These are phyloP conservation scores for Mycena vulgaris DNA, from an alignment of 768 basidiomycete species.

Conservation along the genomic window DNA sequence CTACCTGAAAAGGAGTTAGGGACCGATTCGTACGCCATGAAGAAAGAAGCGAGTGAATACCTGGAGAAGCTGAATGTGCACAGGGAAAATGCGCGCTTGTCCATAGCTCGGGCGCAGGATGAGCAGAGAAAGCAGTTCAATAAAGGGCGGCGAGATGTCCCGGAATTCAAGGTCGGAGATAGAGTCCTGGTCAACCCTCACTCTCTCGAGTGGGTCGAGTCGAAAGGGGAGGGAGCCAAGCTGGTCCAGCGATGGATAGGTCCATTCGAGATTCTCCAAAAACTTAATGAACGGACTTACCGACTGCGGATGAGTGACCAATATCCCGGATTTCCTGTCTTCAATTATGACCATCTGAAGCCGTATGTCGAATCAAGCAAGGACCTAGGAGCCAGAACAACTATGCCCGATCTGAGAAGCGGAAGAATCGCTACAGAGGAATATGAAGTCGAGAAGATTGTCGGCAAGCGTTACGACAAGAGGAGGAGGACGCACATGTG, in stretches of 20 bases:
- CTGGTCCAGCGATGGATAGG: neutral
- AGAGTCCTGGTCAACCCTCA: conserved; percentile 1
- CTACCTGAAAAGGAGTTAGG: neutral
- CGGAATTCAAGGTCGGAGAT: neutral
- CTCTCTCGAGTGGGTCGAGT: conserved; percentile 5
- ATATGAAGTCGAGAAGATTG: no score
- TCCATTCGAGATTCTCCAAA: neutral
- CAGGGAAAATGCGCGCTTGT: neutral
- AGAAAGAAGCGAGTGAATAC: no score
- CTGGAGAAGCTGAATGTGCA: neutral
- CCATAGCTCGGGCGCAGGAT: conserved; percentile 11
- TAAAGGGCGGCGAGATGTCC: neutral
- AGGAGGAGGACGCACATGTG: no score
- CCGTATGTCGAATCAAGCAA: no score
- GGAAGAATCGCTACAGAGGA: no score
- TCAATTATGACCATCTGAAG: no score
- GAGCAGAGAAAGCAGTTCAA: neutral
- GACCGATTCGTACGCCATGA: neutral
- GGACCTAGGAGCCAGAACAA: no score
- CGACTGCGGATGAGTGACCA: neutral
- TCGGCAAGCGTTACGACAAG: no score
- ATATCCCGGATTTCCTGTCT: no score
- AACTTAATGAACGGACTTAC: neutral
- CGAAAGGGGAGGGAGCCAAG: neutral
- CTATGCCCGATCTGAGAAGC: no score